A percentile compares a stretch with the other conserved stretches of the same genome.
Evolutionary conservation across 768 basidiomycete genomes (phyloP).

Genomic region (Mycena belliarum): DNA sequence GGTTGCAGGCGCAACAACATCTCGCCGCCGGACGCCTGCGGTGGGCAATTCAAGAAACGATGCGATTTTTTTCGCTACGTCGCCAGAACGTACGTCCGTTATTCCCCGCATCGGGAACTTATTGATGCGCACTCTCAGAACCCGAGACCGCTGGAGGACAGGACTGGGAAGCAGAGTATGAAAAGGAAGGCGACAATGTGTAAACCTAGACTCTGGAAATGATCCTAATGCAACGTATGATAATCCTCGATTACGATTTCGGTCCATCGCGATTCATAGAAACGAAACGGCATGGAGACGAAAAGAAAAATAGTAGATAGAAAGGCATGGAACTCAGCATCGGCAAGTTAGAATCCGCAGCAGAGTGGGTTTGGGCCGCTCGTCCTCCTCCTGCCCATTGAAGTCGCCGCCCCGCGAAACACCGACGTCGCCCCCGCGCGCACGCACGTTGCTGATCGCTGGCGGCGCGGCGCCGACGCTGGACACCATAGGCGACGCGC

Average conservation of each 20-base stretch:
- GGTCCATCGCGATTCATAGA: slow-evolving; percentile 5
- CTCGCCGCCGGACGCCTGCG: neutral
- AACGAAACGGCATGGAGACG: slow-evolving; percentile 11
- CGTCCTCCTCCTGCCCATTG: slow-evolving; percentile 56
- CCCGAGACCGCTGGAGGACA: slow-evolving; percentile 1
- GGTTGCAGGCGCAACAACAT: neutral
- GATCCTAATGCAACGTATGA: neutral
- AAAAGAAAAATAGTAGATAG: neutral
- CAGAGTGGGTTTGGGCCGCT: slow-evolving; percentile 55
- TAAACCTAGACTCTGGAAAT: neutral
- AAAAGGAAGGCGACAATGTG: neutral
- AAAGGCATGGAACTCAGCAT: slow-evolving; percentile 43
- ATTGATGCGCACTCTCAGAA: neutral
- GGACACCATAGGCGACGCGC: slow-evolving; percentile 81
- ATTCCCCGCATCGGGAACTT: neutral
- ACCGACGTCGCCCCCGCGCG: slow-evolving; percentile 68
- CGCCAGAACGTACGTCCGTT: neutral
- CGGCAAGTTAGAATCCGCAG: slow-evolving; percentile 77
- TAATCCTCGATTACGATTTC: slow-evolving; percentile 18
- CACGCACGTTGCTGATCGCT: slow-evolving; percentile 72
- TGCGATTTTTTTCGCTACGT: neutral
- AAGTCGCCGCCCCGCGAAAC: slow-evolving; percentile 62
- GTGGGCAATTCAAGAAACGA: neutral
- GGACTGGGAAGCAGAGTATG: slow-evolving; percentile 15
- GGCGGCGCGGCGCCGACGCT: slow-evolving; percentile 68